A percentile compares a stretch with the other conserved stretches of the same genome.
These are phyloP conservation scores for Eimeria maxima DNA, from an alignment of 169 alveolate genomes.

Conservation along the genomic window DNA sequence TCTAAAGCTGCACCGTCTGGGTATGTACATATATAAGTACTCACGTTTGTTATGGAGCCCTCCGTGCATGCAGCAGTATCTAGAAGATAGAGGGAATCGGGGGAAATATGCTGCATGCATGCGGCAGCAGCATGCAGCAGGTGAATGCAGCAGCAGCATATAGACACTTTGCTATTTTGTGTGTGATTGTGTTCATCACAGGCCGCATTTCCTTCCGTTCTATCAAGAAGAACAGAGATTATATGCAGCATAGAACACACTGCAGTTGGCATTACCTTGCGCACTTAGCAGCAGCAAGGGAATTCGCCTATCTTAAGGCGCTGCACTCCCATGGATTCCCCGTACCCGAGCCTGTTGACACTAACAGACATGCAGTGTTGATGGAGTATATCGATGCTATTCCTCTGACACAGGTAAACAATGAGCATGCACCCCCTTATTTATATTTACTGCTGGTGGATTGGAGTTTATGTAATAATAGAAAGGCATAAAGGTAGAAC, in stretches of 20 bases:
- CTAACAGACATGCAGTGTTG: slow-evolving; percentile 98
- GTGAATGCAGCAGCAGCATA: background rate
- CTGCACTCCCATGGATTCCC: slow-evolving; percentile 97
- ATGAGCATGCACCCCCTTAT: slow-evolving; percentile 56
- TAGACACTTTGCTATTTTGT: background rate
- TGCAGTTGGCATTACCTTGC: slow-evolving; percentile 99
- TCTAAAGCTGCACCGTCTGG: slow-evolving; percentile 96
- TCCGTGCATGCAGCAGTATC: no score
- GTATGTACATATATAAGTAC: slow-evolving; percentile 33
- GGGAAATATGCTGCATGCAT: no score
- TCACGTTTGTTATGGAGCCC: background rate
- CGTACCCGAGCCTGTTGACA: slow-evolving; percentile 98
- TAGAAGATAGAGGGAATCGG: no score
- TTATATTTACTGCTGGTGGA: no score
- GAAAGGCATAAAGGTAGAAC: no score
- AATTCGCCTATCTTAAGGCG: slow-evolving; percentile 98
- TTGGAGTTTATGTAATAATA: no score
- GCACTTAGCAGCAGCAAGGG: slow-evolving; percentile 99
- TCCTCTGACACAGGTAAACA: slow-evolving; percentile 95
- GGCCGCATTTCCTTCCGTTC: slow-evolving; percentile 98
- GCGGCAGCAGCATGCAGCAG: no score
- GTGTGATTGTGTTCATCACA: no score
- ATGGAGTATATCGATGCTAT: slow-evolving; percentile 98
- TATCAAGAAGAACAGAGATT: slow-evolving; percentile 98
- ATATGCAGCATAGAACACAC: slow-evolving; percentile 96